Evolutionary conservation across 2,329 filamentous ascomycete genomes (phyloP).

Genomic region (Botrytis porri): DNA sequence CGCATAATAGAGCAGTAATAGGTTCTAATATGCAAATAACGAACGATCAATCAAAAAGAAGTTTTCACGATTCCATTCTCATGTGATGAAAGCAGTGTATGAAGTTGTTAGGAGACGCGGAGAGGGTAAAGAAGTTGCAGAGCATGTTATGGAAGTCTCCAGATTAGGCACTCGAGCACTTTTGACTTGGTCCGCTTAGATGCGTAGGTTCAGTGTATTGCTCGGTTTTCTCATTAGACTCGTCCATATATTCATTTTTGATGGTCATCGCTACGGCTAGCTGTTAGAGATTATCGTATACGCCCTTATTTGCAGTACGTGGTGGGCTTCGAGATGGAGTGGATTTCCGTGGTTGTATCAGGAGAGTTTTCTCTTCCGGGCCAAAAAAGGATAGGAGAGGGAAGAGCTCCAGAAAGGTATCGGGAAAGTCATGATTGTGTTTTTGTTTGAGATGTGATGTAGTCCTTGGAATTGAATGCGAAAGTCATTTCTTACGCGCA

Average conservation of each 20-base stretch:
- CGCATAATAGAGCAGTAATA: constrained; percentile 28
- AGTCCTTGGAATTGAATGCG: not conserved
- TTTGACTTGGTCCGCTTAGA: not conserved
- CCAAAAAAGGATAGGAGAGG: too few species aligned
- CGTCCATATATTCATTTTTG: not conserved
- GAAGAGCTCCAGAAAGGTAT: not conserved
- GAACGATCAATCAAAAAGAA: constrained; percentile 6
- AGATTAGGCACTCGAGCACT: not conserved
- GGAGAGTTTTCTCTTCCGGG: too few species aligned
- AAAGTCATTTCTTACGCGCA: not conserved
- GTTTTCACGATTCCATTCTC: not conserved
- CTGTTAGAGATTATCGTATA: not conserved
- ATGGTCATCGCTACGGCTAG: not conserved
- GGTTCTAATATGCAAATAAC: constrained; percentile 10
- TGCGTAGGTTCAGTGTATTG: not conserved
- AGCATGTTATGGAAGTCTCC: not conserved
- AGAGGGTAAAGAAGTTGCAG: not conserved
- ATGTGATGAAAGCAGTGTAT: not conserved
- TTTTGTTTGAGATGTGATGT: not conserved
- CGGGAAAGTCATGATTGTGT: not conserved
- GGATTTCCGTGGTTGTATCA: not conserved
- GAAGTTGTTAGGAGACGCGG: not conserved
- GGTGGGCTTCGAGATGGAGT: not conserved
- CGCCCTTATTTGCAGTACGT: not conserved
- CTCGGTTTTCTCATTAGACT: not conserved